phyloP scores from a whole-genome alignment of 1,139 yeast genomes.

The Suhomyces choctaworum region DNA sequence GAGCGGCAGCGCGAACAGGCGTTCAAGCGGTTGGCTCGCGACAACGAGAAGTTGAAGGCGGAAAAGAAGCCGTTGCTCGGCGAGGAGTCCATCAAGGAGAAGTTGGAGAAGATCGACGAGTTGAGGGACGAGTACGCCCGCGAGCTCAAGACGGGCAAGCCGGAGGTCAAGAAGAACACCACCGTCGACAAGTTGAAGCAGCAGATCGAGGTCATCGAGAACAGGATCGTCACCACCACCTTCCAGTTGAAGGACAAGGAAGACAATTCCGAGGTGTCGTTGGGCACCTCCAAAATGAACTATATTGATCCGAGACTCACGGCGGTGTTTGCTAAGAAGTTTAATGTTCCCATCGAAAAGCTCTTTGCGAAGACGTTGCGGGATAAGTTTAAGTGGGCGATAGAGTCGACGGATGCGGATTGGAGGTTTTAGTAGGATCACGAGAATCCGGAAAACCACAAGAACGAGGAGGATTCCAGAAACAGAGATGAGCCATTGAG shows the following conservation, averaged over 20 bases:
- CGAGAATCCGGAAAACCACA: too few species aligned
- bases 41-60: conserved; percentile 68
- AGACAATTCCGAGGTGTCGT: conserved; percentile 89
- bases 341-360: conserved; percentile 86
- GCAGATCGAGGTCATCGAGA: conserved; percentile 74
- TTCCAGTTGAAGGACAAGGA: conserved; percentile 87
- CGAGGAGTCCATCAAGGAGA: conserved; percentile 57
- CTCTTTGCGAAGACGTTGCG: conserved; percentile 86
- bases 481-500: too few species aligned
- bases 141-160: conserved; percentile 65
- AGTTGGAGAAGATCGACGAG: conserved; percentile 60
- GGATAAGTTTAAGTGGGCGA: conserved; percentile 95
- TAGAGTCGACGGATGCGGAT: conserved; percentile 81
- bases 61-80: conserved; percentile 57
- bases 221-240: conserved; percentile 65
- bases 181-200: conserved; percentile 72
- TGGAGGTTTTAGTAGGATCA: conserved; percentile 84
- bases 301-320: conserved; percentile 94
- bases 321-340: conserved; percentile 86
- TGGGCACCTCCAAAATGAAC: conserved; percentile 91
- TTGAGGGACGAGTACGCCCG: conserved; percentile 51
- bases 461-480: too few species aligned
- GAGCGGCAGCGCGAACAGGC: conserved; percentile 65
- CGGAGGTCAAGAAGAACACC: conserved; percentile 49
- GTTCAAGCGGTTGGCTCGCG: conserved; percentile 66